These are phyloP conservation scores for Ascochyta lentis DNA, from an alignment of 2,329 filamentous ascomycete genomes.

Conservation along the genomic window DNA sequence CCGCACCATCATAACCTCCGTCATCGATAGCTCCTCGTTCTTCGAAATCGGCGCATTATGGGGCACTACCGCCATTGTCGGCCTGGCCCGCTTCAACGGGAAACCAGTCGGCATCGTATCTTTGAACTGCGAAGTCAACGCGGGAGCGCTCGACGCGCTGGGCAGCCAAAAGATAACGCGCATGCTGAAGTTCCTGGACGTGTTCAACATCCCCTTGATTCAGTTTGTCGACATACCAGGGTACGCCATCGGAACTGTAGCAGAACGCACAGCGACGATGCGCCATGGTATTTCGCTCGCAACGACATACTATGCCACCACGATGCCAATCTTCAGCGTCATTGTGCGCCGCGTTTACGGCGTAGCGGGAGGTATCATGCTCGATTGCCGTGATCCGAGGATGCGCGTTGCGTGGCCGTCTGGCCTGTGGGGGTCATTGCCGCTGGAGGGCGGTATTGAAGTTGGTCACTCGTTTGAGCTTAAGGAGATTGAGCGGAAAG, in stretches of 20 bases:
- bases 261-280: conserved; percentile 70
- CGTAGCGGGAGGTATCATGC: conserved; percentile 69
- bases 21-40: conserved; percentile 64
- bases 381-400: conserved; percentile 66
- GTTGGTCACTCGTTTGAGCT: conserved; percentile 68
- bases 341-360: conserved; percentile 67
- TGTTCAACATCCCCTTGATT: conserved; percentile 69
- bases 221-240: conserved; percentile 69
- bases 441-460: conserved; percentile 69
- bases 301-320: conserved; percentile 68
- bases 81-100: conserved; percentile 65
- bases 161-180: conserved; percentile 67
- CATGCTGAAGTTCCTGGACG: conserved; percentile 68
- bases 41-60: conserved; percentile 70
- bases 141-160: conserved; percentile 66
- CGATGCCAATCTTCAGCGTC: conserved; percentile 68
- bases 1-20: conserved; percentile 62
- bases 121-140: conserved; percentile 65
- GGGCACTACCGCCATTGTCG: conserved; percentile 67
- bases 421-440: conserved; percentile 68
- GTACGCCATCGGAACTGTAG: conserved; percentile 69
- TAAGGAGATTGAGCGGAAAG: conserved; percentile 59
- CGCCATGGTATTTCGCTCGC: conserved; percentile 67
- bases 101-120: conserved; percentile 65
- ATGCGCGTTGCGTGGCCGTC: conserved; percentile 69